phyloP scores from a whole-genome alignment of 345 rosid species.

The Clausena lansium region DNA sequence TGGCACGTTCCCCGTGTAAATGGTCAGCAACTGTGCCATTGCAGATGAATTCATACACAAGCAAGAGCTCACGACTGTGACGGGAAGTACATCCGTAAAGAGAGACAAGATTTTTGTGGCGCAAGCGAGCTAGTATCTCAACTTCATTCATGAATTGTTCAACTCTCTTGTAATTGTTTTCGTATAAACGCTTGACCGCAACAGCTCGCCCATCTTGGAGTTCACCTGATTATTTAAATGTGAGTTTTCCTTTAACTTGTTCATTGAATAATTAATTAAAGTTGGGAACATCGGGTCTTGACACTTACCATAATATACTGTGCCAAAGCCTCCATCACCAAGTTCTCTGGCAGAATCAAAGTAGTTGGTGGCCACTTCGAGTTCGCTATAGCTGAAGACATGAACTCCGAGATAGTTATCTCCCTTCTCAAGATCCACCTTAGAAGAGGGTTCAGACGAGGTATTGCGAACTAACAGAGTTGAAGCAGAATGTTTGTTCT shows the following conservation, averaged over 20 bases:
- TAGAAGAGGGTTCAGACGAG: constrained; percentile 39
- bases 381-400: constrained; percentile 62
- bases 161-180: constrained; percentile 69
- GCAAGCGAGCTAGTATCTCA: constrained; percentile 60
- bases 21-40: constrained; percentile 96
- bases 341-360: constrained; percentile 72
- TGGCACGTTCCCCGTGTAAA: constrained; percentile 63
- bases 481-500: constrained; percentile 30
- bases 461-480: constrained; percentile 32
- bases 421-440: constrained; percentile 46
- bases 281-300: too few relatives aligned
- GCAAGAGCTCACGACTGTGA: constrained; percentile 67
- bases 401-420: constrained; percentile 40
- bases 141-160: constrained; percentile 89
- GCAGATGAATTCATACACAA: constrained; percentile 75
- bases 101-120: constrained; percentile 67
- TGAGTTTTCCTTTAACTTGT: background rate
- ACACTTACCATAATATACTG: constrained; percentile 70
- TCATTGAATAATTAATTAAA: background rate
- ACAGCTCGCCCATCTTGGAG: constrained; percentile 77
- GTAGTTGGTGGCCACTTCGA: constrained; percentile 62
- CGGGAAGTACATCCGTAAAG: constrained; percentile 89
- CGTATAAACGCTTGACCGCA: constrained; percentile 85
- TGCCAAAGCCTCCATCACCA: constrained; percentile 95
- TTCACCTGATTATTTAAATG: constrained; percentile 36